These are phyloP conservation scores for Stentor coeruleus DNA, from an alignment of 73 alveolate species.

Conservation along the genomic window DNA sequence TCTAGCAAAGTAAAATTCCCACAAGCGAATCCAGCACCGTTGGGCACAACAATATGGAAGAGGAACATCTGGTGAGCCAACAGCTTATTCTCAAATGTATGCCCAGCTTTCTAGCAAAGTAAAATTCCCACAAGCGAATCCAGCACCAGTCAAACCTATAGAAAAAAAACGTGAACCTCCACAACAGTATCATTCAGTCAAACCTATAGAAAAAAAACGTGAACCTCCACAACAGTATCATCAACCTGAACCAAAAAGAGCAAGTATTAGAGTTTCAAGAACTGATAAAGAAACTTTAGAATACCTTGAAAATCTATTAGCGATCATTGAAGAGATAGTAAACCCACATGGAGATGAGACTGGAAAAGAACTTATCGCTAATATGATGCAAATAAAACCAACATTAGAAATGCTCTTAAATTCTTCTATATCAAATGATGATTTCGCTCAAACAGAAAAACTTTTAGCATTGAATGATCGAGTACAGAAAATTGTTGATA, in stretches of 20 bases:
- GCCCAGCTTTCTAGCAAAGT: not conserved
- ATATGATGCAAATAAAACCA: too few relatives aligned
- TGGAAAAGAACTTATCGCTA: not conserved
- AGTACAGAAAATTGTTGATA: not conserved
- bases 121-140: not conserved
- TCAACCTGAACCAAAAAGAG: not conserved
- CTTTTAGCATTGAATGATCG: not conserved
- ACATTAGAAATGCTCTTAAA: not conserved
- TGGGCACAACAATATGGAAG: not conserved
- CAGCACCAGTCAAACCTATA: not conserved
- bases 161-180: not conserved
- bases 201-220: not conserved
- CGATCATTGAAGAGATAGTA: not conserved
- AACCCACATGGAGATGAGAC: not conserved
- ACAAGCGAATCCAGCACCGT: too few relatives aligned
- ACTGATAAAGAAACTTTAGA: conserved; percentile 1
- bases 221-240: not conserved
- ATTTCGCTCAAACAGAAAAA: too few relatives aligned
- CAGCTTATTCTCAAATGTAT: not conserved
- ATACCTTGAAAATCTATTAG: not conserved
- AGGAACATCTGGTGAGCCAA: not conserved
- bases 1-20: not conserved
- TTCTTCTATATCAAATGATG: not conserved
- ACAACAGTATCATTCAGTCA: not conserved
- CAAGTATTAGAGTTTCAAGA: not conserved